phyloP scores from a whole-genome alignment of 768 basidiomycete genomes.

The Albatrellus ellisii region DNA sequence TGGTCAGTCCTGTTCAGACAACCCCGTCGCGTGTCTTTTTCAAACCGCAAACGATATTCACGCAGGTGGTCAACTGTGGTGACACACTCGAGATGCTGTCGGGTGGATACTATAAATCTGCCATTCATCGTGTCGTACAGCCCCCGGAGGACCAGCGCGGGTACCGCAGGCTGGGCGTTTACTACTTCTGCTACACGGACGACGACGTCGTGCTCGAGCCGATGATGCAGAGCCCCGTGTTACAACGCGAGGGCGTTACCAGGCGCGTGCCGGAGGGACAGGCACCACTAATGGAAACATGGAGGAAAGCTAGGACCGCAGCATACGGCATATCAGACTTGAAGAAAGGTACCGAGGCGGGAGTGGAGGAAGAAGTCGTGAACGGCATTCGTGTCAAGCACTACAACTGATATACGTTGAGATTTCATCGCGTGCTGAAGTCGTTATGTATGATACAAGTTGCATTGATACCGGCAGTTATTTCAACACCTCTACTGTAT shows the following conservation, averaged over 20 bases:
- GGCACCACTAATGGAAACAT: conserved; percentile 17
- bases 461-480: background rate
- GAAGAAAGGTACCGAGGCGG: conserved; percentile 18
- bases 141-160: conserved; percentile 22
- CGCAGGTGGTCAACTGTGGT: conserved; percentile 26
- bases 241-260: conserved; percentile 16
- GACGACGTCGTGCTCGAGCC: conserved; percentile 20
- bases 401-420: conserved; percentile 15
- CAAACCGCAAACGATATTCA: background rate
- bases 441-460: background rate
- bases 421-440: background rate
- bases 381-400: conserved; percentile 19
- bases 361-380: conserved; percentile 19
- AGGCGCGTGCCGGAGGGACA: conserved; percentile 16
- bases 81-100: conserved; percentile 21
- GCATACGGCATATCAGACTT: conserved; percentile 20
- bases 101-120: conserved; percentile 21
- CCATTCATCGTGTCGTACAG: conserved; percentile 24
- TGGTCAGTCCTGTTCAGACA: conserved; percentile 12
- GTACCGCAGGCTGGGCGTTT: conserved; percentile 20
- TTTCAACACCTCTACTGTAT: background rate
- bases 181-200: conserved; percentile 22
- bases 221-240: conserved; percentile 17
- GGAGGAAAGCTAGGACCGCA: conserved; percentile 18
- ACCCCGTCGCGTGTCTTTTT: background rate